Base-by-base conservation (phyloP, 306 rosid species). In the Cyclanthera cordifolia region DNA sequence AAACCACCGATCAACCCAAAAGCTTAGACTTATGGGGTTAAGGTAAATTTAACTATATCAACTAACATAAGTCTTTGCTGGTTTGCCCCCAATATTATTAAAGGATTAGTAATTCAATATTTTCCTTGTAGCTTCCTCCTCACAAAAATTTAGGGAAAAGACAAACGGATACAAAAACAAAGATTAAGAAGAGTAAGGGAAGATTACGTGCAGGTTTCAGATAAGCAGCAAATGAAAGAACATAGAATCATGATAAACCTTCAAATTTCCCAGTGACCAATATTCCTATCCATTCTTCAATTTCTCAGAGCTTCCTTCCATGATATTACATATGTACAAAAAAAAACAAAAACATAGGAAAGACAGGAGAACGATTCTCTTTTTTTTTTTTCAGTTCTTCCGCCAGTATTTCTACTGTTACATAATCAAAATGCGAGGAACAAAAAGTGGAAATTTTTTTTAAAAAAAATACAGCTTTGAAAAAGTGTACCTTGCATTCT, bases 401-500 rank as follows among this genome's bases (percentile, higher is more conserved):
- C 27, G 53, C 54, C n/a, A 14, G 53, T 41, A 63, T 43, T 60
- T 61, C 70, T 65, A 65, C 23, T 4, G 32, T 63, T 63, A 63
- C 51, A 39, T 39, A 2, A 64, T 64, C 53, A 64, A 64, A 64
- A 43, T 64, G 23, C 70, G 23, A 43, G 70, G 53, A 47, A 66
- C 43, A 66, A 66, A 25, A 66, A 7, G 71, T 45, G 71, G 54
- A 66, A 66, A 47, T 21, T 25, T 25, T 37, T 37, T 10, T 6
- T 24, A 24, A 66, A 45, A 46, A 66, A 46, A 66, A 66, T 66
- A 66, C 71, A 66, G 24, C 71, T 46, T 66, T 66, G 24, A 19
- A 66, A 14, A 47, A 66, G 71, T 24, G 55, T 66, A 66, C 71
- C 71, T 66, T 66, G 71, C 55, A 24, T 66, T 66, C 43, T 45